Evolutionary conservation across 257 asterid species (phyloP).

Genomic region (Capsicum rhomboideum): DNA sequence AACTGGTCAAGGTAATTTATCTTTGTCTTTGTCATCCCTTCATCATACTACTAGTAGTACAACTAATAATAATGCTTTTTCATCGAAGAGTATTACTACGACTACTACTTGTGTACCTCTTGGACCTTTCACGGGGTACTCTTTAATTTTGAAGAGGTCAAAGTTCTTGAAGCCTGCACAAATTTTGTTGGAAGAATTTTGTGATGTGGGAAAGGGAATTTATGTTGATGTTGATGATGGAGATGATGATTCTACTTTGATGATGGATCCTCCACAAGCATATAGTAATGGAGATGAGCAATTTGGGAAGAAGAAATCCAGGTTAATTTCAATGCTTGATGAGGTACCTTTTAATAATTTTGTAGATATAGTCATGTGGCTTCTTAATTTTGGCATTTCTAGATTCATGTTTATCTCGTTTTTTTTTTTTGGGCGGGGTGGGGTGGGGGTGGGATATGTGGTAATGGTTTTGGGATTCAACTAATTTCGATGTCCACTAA

Average conservation of each 20-base stretch:
- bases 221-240: conserved; percentile 17
- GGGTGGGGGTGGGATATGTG: too few relatives aligned
- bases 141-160: conserved; percentile 70
- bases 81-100: conserved; percentile 30
- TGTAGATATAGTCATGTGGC: not conserved
- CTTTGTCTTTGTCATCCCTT: conserved; percentile 71
- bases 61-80: conserved; percentile 16
- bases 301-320: conserved; percentile 64
- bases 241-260: conserved; percentile 18
- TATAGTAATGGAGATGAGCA: conserved; percentile 41
- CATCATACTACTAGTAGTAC: conserved; percentile 18
- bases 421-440: not conserved
- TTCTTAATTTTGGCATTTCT: not conserved
- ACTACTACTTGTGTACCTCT: conserved; percentile 32
- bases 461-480: not conserved
- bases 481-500: not conserved
- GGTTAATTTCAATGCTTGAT: conserved; percentile 71
- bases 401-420: not conserved
- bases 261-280: conserved; percentile 22
- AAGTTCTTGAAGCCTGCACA: conserved; percentile 85
- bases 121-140: conserved; percentile 90
- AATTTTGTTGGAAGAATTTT: conserved; percentile 71
- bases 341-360: conserved; percentile 47
- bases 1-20: conserved; percentile 51
- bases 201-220: conserved; percentile 55